Percentiles rank a stretch among this genome's conserved stretches.
Conservation (phyloP, 108 stramenopile genomes). For the Skeletonema menzelii region DNA sequence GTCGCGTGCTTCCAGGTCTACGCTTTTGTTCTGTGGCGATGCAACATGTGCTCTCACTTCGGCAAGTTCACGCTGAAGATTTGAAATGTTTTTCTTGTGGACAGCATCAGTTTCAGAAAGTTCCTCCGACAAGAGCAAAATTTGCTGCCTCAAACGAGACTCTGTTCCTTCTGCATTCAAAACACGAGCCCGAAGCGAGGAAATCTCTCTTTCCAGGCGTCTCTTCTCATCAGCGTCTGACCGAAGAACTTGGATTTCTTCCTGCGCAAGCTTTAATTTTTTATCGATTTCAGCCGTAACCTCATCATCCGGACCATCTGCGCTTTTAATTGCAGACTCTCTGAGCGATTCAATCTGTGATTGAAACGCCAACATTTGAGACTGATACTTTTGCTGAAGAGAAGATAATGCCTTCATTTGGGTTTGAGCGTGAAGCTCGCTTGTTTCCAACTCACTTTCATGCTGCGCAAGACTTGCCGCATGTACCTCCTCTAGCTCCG, state of each 20-base stretch:
- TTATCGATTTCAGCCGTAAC: conserved; percentile 14
- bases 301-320: conserved; percentile 1
- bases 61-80: conserved; percentile 9
- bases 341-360: background rate
- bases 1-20: background rate
- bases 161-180: background rate
- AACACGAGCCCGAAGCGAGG: background rate
- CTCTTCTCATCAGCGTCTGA: conserved; percentile 1
- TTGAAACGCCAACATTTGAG: background rate
- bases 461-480: conserved; percentile 8
- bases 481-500: conserved; percentile 13
- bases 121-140: background rate
- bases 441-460: conserved; percentile 7
- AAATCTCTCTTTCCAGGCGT: conserved; percentile 7
- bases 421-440: background rate
- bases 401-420: conserved; percentile 3
- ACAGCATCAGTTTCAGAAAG: conserved; percentile 4
- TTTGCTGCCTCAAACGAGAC: conserved; percentile 1
- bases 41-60: conserved; percentile 7
- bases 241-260: background rate
- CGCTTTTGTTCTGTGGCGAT: background rate
- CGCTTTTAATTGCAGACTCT: background rate
- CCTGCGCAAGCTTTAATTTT: background rate
- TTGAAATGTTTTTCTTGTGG: conserved; percentile 6
- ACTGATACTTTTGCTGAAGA: background rate